phyloP scores from a whole-genome alignment of 2,329 filamentous ascomycete genomes.

The Raffaelea ambrosiae region DNA sequence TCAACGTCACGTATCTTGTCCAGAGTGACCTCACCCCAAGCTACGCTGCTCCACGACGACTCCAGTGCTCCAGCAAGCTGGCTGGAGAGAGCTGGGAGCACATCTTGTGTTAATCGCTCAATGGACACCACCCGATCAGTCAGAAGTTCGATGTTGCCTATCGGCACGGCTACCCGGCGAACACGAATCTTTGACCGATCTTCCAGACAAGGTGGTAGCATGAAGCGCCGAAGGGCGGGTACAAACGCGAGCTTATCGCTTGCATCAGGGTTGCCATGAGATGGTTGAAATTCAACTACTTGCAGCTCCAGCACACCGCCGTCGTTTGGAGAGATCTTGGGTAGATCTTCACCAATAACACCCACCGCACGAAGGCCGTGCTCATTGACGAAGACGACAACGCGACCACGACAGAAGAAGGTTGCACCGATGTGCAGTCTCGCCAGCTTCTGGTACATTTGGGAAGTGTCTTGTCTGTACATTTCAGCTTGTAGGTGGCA shows the following conservation, averaged over 20 bases:
- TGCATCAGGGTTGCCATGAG: slow-evolving; percentile 64
- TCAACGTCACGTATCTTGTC: slow-evolving; percentile 72
- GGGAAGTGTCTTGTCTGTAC: slow-evolving; percentile 68
- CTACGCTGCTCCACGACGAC: slow-evolving; percentile 63
- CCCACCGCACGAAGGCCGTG: slow-evolving; percentile 77
- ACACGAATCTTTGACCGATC: slow-evolving; percentile 58
- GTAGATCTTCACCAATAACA: slow-evolving; percentile 45
- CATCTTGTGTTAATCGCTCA: not conserved
- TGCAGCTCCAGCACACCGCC: slow-evolving; percentile 59
- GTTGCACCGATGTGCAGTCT: slow-evolving; percentile 75
- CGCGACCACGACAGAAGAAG: slow-evolving; percentile 64
- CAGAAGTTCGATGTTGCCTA: slow-evolving; percentile 77
- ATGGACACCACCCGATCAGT: slow-evolving; percentile 50
- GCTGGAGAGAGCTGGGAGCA: slow-evolving; percentile 30
- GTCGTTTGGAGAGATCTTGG: slow-evolving; percentile 45
- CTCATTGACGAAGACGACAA: slow-evolving; percentile 71
- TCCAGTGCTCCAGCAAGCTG: slow-evolving; percentile 44
- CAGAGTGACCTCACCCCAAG: slow-evolving; percentile 82
- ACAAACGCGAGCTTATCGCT: slow-evolving; percentile 85
- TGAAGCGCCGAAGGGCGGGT: slow-evolving; percentile 56
- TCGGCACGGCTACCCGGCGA: slow-evolving; percentile 59
- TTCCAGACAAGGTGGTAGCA: slow-evolving; percentile 56
- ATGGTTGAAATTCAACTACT: slow-evolving; percentile 67
- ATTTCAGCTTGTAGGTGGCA: slow-evolving; percentile 78
- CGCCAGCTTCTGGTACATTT: slow-evolving; percentile 69